phyloP scores from a whole-genome alignment of 2,329 filamentous ascomycete species.

The Ophiostoma sp. region DNA sequence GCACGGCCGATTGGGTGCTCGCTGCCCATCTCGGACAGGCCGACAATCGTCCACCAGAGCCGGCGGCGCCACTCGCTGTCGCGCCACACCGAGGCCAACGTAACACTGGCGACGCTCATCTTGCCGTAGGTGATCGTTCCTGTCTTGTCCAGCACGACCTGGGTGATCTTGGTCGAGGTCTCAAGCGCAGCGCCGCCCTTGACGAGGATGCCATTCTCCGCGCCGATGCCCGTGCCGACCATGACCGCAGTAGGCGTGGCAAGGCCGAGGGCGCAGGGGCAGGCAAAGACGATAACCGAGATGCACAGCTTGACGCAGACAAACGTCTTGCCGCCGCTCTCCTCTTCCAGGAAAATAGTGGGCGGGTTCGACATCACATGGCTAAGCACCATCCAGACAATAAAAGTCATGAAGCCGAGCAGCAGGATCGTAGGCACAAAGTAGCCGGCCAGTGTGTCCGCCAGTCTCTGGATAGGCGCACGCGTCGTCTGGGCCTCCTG shows the following conservation, averaged over 20 bases:
- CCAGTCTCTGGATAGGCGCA: slow-evolving; percentile 89
- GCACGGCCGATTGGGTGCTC: slow-evolving; percentile 95
- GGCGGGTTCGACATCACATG: slow-evolving; percentile 81
- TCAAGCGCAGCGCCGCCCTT: slow-evolving; percentile 92
- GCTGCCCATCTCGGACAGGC: slow-evolving; percentile 89
- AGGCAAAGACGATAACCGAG: slow-evolving; percentile 96
- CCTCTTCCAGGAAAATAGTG: slow-evolving; percentile 72
- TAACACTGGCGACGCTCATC: slow-evolving; percentile 79
- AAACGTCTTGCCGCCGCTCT: slow-evolving; percentile 88
- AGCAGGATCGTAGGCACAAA: slow-evolving; percentile 87
- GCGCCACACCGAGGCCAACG: slow-evolving; percentile 64
- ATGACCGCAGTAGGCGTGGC: slow-evolving; percentile 96
- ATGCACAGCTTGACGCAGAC: slow-evolving; percentile 97
- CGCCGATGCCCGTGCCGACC: slow-evolving; percentile 96
- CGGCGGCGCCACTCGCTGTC: slow-evolving; percentile 61
- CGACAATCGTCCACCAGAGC: slow-evolving; percentile 94
- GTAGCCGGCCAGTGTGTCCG: slow-evolving; percentile 84
- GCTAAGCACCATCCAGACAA: slow-evolving; percentile 90
- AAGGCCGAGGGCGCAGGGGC: slow-evolving; percentile 91
- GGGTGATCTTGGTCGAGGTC: slow-evolving; percentile 80
- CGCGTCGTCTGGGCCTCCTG: slow-evolving; percentile 93
- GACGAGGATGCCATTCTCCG: slow-evolving; percentile 93
- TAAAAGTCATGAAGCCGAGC: slow-evolving; percentile 78
- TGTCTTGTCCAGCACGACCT: slow-evolving; percentile 92
- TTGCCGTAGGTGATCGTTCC: slow-evolving; percentile 91